Conservation (phyloP, 192 early-diverging fungal genomes). For the Rhizoclosmatium globosum region DNA sequence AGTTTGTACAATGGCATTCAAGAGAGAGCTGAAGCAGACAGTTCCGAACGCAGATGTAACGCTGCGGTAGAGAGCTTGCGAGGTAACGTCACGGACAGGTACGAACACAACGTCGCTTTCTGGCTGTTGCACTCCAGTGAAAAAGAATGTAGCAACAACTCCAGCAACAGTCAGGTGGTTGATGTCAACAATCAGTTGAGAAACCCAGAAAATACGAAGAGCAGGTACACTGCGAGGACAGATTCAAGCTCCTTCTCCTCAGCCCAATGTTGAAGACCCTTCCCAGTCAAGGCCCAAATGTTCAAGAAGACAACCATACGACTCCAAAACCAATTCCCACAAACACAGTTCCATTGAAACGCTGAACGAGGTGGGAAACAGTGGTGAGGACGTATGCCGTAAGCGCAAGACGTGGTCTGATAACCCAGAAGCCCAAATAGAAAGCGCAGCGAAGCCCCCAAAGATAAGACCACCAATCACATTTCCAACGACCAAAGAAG, state of each 20-base stretch:
- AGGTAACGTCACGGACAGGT: constrained; percentile 58
- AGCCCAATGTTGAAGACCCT: constrained; percentile 68
- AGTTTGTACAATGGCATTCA: constrained; percentile 66
- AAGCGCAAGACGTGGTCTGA: constrained; percentile 53
- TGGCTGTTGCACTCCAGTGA: constrained; percentile 56
- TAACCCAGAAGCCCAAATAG: constrained; percentile 45
- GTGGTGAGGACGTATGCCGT: constrained; percentile 75
- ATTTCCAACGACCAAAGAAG: background rate
- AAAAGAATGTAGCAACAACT: constrained; percentile 81
- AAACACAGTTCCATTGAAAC: constrained; percentile 81
- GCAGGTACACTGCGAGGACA: constrained; percentile 25
- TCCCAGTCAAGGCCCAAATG: constrained; percentile 73
- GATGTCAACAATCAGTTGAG: constrained; percentile 68
- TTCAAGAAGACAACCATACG: constrained; percentile 67
- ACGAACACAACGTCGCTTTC: constrained; percentile 49
- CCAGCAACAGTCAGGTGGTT: constrained; percentile 81
- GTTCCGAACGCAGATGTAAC: constrained; percentile 81
- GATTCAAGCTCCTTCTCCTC: constrained; percentile 50
- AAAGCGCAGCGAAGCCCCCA: constrained; percentile 48
- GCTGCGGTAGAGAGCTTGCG: constrained; percentile 72
- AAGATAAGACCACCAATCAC: constrained; percentile 39
- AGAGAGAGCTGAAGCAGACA: constrained; percentile 79
- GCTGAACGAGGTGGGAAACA: constrained; percentile 75
- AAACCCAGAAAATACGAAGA: constrained; percentile 70
- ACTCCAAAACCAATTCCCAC: constrained; percentile 76